Conservation (phyloP, 2,329 filamentous ascomycete species). For the Cordyceps cateniannulata region DNA sequence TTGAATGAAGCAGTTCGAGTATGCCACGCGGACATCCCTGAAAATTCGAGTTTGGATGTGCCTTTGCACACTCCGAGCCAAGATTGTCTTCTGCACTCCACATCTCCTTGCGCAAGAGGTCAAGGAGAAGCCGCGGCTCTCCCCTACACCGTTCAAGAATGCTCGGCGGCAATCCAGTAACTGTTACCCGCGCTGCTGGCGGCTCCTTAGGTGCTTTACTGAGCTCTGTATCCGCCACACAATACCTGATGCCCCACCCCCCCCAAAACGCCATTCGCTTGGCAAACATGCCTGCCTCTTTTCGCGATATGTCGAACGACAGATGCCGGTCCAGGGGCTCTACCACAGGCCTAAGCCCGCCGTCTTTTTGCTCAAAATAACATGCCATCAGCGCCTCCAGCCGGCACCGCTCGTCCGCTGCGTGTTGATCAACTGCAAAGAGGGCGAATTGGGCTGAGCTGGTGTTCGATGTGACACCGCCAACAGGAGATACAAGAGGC, state of each 20-base stretch:
- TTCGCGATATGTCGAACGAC: slow-evolving; percentile 54
- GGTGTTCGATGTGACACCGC: not conserved
- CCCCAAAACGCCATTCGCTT: slow-evolving; percentile 51
- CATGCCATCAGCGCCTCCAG: slow-evolving; percentile 63
- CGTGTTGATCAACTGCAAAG: slow-evolving; percentile 86
- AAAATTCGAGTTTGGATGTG: slow-evolving; percentile 33
- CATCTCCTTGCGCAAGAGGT: slow-evolving; percentile 67
- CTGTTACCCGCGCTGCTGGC: slow-evolving; percentile 29
- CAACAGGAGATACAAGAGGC: slow-evolving; percentile 18
- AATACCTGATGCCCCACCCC: slow-evolving; percentile 68
- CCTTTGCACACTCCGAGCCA: not conserved
- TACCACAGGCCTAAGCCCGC: slow-evolving; percentile 25
- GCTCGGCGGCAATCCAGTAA: slow-evolving; percentile 59
- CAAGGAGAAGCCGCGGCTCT: slow-evolving; percentile 65
- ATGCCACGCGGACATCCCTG: slow-evolving; percentile 68
- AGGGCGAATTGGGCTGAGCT: slow-evolving; percentile 42
- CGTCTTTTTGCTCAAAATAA: slow-evolving; percentile 35
- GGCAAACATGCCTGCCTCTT: slow-evolving; percentile 55
- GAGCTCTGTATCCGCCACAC: slow-evolving; percentile 25
- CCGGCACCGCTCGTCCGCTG: slow-evolving; percentile 80
- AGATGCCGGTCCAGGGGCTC: slow-evolving; percentile 44
- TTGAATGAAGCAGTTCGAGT: slow-evolving; percentile 68
- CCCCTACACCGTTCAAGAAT: slow-evolving; percentile 70
- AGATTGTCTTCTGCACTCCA: slow-evolving; percentile 55
- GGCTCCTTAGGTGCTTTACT: not conserved